phyloP scores from a whole-genome alignment of 768 basidiomycete species.

The Leccinum variicolor region DNA sequence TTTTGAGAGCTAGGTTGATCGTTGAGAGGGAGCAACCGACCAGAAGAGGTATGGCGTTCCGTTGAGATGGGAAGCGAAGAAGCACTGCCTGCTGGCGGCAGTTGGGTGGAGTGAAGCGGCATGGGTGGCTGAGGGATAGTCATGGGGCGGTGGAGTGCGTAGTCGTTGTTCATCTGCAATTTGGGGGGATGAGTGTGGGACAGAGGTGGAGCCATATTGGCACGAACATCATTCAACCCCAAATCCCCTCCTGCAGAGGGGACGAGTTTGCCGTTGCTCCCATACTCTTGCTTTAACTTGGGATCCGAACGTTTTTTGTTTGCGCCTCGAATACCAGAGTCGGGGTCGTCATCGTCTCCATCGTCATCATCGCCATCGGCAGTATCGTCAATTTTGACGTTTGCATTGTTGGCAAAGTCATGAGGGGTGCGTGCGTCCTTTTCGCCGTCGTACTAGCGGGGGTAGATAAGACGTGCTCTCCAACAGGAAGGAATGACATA shows the following conservation, averaged over 20 bases:
- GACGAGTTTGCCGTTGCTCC: conserved; percentile 16
- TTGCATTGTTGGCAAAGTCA: conserved; percentile 43
- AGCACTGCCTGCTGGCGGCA: conserved; percentile 16
- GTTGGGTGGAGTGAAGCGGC: conserved; percentile 27
- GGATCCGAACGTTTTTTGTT: conserved; percentile 23
- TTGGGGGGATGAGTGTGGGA: conserved; percentile 1
- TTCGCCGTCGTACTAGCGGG: conserved; percentile 48
- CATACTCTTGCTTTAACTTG: conserved; percentile 30
- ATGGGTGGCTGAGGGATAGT: conserved; percentile 33
- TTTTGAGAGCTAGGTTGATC: conserved; percentile 25
- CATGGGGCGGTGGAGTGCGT: conserved; percentile 28
- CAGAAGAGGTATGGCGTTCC: conserved; percentile 31
- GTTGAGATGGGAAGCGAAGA: conserved; percentile 33
- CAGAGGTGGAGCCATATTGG: neutral
- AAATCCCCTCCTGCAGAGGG: conserved; percentile 18
- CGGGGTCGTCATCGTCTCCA: conserved; percentile 31
- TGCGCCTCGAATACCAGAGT: conserved; percentile 16
- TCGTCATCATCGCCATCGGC: conserved; percentile 42
- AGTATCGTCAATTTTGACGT: conserved; percentile 33
- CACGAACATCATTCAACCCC: conserved; percentile 25
- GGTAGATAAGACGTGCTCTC: conserved; percentile 10
- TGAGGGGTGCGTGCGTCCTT: conserved; percentile 45
- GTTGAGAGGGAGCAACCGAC: conserved; percentile 30
- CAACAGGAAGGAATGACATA: conserved; percentile 17
- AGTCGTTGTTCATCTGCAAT: conserved; percentile 25